phyloP scores from a whole-genome alignment of 306 rosid genomes.

The Senna siamea region DNA sequence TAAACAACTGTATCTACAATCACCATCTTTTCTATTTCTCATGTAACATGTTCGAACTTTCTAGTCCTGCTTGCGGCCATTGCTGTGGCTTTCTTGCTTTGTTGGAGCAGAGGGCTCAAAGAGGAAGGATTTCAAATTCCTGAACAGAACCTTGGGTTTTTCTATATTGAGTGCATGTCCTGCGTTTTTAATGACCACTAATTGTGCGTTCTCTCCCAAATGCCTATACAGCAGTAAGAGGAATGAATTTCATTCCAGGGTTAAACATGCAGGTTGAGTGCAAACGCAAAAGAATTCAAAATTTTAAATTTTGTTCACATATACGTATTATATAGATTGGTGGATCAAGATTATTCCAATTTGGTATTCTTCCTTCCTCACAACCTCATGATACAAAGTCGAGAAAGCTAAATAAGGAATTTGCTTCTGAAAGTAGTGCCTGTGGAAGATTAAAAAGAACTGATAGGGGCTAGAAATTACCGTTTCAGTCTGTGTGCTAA shows the following conservation, averaged over 20 bases:
- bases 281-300: not conserved
- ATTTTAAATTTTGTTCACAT: not conserved
- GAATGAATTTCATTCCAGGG: not conserved
- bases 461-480: no score
- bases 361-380: not conserved
- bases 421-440: not conserved
- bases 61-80: conserved; percentile 64
- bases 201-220: conserved; percentile 68
- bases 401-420: conserved; percentile 20
- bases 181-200: conserved; percentile 72
- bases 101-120: conserved; percentile 44
- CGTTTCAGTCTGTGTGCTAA: conserved; percentile 78
- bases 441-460: no score
- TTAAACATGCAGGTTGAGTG: not conserved
- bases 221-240: conserved; percentile 49
- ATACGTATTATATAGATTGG: not conserved
- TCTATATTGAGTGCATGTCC: conserved; percentile 86
- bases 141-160: conserved; percentile 73
- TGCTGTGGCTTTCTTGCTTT: conserved; percentile 41
- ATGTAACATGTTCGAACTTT: not conserved
- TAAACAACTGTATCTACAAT: conserved; percentile 6
- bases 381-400: not conserved
- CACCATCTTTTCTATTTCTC: conserved; percentile 26
- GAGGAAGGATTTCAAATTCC: conserved; percentile 65
- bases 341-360: not conserved